Conservation (phyloP, 495 filamentous ascomycete species). For the Pyrenopolyporus hunteri region DNA sequence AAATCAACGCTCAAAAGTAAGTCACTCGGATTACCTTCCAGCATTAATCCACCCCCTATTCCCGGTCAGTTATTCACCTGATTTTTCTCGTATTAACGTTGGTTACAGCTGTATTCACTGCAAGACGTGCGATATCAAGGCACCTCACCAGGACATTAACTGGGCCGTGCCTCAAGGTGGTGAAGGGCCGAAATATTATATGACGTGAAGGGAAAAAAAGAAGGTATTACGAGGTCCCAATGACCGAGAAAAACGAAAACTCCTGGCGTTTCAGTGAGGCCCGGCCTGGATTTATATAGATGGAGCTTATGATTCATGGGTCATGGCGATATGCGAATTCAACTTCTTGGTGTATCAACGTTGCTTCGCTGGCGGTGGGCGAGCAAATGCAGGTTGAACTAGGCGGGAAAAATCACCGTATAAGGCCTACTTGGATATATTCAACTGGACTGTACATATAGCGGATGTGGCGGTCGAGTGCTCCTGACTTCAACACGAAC, state of each 20-base stretch:
- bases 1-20: conserved; percentile 98
- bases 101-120: conserved; percentile 88
- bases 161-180: conserved; percentile 96
- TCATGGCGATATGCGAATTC: conserved; percentile 29
- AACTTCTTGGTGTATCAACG: conserved; percentile 30
- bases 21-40: conserved; percentile 44
- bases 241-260: neutral
- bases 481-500: neutral
- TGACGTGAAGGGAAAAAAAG: conserved; percentile 65
- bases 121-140: conserved; percentile 99
- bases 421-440: conserved; percentile 12
- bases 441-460: conserved; percentile 26
- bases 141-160: conserved; percentile 93
- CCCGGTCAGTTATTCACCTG: neutral
- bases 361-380: neutral
- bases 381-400: neutral
- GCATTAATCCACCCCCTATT: neutral
- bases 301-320: neutral
- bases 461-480: neutral
- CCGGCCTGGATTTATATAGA: neutral
- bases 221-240: neutral
- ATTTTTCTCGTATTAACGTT: conserved; percentile 11
- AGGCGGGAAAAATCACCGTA: neutral
- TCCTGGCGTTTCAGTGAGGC: conserved; percentile 6
- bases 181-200: conserved; percentile 94